A percentile compares a stretch with the other conserved stretches of the same genome.
Evolutionary conservation across 1,284 basidiomycete genomes (phyloP).

Genomic region (Austroboletus novae-zelandiae): DNA sequence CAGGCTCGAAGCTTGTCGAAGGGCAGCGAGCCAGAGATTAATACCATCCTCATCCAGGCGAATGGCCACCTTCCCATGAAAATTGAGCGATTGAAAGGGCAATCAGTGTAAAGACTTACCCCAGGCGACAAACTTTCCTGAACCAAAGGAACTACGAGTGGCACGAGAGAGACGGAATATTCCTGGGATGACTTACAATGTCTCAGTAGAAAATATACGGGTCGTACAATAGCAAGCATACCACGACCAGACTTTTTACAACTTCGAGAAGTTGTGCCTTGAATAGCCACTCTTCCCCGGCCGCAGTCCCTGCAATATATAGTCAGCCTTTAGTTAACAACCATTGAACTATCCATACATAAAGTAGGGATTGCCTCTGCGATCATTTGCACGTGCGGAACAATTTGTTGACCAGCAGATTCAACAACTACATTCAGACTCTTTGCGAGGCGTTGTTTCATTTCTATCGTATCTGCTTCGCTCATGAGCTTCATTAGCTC

Average conservation of each 20-base stretch:
- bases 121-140: constrained; percentile 69
- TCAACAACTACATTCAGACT: constrained; percentile 76
- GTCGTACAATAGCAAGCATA: constrained; percentile 31
- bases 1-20: constrained; percentile 67
- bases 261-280: constrained; percentile 73
- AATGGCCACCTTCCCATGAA: constrained; percentile 52
- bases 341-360: constrained; percentile 50
- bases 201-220: neutral
- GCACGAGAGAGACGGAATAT: constrained; percentile 53
- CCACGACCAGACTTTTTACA: constrained; percentile 71
- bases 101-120: constrained; percentile 38
- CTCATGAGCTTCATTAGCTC: constrained; percentile 68
- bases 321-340: constrained; percentile 5
- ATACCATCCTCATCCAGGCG: constrained; percentile 82
- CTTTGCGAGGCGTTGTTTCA: constrained; percentile 71
- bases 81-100: constrained; percentile 1
- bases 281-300: constrained; percentile 76
- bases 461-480: constrained; percentile 76
- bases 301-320: constrained; percentile 48
- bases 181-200: constrained; percentile 55
- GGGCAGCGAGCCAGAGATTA: constrained; percentile 70
- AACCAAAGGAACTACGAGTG: constrained; percentile 71
- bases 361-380: constrained; percentile 69
- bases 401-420: constrained; percentile 64
- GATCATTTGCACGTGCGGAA: constrained; percentile 67